These are phyloP conservation scores for Dactylellina sp. DNA, from an alignment of 2,329 filamentous ascomycete species.

Conservation along the genomic window DNA sequence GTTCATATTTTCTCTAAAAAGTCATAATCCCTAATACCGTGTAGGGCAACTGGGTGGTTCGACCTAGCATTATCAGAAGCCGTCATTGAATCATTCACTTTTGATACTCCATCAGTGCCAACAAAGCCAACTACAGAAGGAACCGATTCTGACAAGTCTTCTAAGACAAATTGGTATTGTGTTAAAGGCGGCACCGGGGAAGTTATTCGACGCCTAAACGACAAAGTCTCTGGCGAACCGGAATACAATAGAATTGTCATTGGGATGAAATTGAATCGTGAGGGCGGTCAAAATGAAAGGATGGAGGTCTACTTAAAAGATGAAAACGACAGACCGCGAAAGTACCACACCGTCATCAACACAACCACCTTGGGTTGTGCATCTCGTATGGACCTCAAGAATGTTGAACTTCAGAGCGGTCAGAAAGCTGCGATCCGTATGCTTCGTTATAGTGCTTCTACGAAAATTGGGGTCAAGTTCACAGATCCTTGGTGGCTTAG, in stretches of 20 bases:
- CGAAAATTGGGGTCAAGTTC: slow-evolving; percentile 64
- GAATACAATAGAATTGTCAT: slow-evolving; percentile 13
- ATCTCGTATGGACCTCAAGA: slow-evolving; percentile 54
- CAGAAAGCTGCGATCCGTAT: slow-evolving; percentile 62
- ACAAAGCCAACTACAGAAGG: background rate
- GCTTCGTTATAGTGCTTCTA: slow-evolving; percentile 61
- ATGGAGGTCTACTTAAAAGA: slow-evolving; percentile 13
- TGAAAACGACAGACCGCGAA: background rate
- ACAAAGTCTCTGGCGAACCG: slow-evolving; percentile 7
- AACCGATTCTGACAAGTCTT: background rate
- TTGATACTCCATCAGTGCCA: background rate
- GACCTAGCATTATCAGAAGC: slow-evolving; percentile 7
- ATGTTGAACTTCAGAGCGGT: slow-evolving; percentile 37
- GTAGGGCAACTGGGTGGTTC: slow-evolving; percentile 6
- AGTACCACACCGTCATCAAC: slow-evolving; percentile 53
- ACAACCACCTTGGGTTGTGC: slow-evolving; percentile 57
- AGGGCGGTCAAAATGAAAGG: background rate
- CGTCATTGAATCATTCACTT: slow-evolving; percentile 23
- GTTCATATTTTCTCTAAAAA: background rate
- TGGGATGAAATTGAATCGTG: slow-evolving; percentile 1
- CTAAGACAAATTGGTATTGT: slow-evolving; percentile 13
- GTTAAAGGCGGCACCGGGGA: slow-evolving; percentile 19
- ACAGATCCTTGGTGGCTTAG: slow-evolving; percentile 62
- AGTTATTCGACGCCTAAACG: slow-evolving; percentile 1
- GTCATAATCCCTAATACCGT: slow-evolving; percentile 50